Conservation (phyloP, 2,329 filamentous ascomycete genomes). For the Thielaviopsis populi region DNA sequence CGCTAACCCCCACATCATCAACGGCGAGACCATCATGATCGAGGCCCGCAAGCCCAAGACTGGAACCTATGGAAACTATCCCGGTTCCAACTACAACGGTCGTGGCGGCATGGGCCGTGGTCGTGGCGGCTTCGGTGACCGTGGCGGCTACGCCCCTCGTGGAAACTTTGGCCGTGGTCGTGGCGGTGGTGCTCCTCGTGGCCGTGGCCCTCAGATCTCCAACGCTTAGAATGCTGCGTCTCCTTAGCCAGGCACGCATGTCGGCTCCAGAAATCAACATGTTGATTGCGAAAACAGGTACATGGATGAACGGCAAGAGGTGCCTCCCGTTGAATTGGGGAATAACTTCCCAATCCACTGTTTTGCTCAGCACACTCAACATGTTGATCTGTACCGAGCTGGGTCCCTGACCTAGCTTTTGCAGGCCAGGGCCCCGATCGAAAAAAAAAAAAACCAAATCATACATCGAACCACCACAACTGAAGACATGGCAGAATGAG, state of each 20-base stretch:
- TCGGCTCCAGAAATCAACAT: neutral
- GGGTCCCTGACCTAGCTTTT: neutral
- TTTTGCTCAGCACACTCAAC: neutral
- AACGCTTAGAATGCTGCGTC: slow-evolving; percentile 29
- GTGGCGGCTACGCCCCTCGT: slow-evolving; percentile 45
- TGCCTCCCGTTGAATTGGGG: neutral
- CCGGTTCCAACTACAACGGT: slow-evolving; percentile 48
- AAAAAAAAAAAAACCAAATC: neutral
- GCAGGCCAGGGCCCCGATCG: slow-evolving; percentile 1
- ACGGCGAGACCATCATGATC: slow-evolving; percentile 67
- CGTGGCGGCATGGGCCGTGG: slow-evolving; percentile 42
- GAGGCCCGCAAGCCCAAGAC: slow-evolving; percentile 77
- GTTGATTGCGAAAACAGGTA: neutral
- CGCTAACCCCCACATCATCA: slow-evolving; percentile 74
- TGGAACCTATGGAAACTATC: slow-evolving; percentile 53
- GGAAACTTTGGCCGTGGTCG: slow-evolving; percentile 50
- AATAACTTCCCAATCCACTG: neutral
- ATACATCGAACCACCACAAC: neutral
- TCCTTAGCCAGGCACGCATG: slow-evolving; percentile 4
- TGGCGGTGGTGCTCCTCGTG: slow-evolving; percentile 48
- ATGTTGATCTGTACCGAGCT: neutral
- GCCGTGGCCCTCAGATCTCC: slow-evolving; percentile 44
- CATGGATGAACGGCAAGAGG: neutral
- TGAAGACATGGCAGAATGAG: neutral
- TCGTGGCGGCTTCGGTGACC: slow-evolving; percentile 46